Evolutionary conservation across 495 filamentous ascomycete species (phyloP), one percentile per base, ranked within the genome.

Genomic region (Neurospora sublineolata): DNA sequence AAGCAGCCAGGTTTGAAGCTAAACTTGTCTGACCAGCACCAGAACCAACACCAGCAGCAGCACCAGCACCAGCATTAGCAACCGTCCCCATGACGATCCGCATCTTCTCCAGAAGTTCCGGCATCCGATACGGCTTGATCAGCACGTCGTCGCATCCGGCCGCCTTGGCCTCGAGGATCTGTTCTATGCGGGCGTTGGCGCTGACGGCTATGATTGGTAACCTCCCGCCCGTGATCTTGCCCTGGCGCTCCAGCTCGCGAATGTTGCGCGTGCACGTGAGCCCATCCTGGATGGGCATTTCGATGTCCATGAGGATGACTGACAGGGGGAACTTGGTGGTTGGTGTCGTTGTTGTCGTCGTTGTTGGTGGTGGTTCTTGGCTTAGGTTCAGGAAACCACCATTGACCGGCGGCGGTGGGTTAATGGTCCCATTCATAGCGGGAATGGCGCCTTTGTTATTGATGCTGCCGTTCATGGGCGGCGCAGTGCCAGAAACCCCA

Each of bases 221-320:
- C 77, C 92, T 86, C 27, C 77, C 83, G 46, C 78, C 84, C 20
- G 16, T 67, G 41, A 89, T 79, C 67, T 80, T 80, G 2, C 85
- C 87, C 72, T 79, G 69, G 37, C 73, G 71, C 73, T 92, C 89
- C 69, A 90, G 80, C 74, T 87, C 83, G 4, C 92, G 86, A 70
- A 96, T 92, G 64, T 84, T 83, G 40, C 82, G 80, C 20, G 91
- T 89, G 71, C 91, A 91, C 23, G 87, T 87, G 33, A 90, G 85
- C 11, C 92, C 92, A 77, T 94, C 89, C 88, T 93, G 93, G 16
- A 94, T 81, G 0, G 92, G 92, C 92, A 94, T 94, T 76, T 94
- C 92, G 68, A 93, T 89, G 75, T 94, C 92, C 90, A 93, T 93
- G 4, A 94, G 81, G 23, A 94, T 86, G 11, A 92, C 79, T 1